Evolutionary conservation across 139 green algal genomes (phyloP).

Genomic region (Chlamydomonas schloesseri): DNA sequence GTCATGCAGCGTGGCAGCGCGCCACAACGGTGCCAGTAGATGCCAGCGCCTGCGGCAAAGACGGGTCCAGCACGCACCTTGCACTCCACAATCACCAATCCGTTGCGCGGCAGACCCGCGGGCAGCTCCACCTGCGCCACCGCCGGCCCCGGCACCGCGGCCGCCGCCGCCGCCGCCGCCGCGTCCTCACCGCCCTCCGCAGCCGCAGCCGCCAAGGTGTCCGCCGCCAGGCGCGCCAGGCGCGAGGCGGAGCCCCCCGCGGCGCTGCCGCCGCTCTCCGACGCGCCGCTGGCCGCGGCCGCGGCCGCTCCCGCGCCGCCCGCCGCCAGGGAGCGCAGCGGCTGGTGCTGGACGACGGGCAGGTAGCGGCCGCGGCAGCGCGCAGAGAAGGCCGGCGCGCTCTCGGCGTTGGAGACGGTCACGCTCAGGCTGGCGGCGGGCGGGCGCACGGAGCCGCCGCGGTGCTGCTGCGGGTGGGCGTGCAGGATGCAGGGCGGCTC

Average conservation of each 20-base stretch:
- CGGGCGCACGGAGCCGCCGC: not conserved
- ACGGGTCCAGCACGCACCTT: not conserved
- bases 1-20: too few relatives aligned
- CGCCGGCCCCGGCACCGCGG: not conserved
- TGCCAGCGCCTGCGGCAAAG: too few relatives aligned
- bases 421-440: not conserved
- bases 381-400: conserved; percentile 9
- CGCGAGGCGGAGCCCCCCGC: too few relatives aligned
- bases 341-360: not conserved
- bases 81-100: conserved; percentile 33
- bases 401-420: conserved; percentile 1
- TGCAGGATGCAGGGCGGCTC: conserved; percentile 17
- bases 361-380: conserved; percentile 20
- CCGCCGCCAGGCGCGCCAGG: too few relatives aligned
- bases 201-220: not conserved
- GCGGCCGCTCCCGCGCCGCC: too few relatives aligned
- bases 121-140: conserved; percentile 26
- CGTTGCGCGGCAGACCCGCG: conserved; percentile 4
- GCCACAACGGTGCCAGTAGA: too few relatives aligned
- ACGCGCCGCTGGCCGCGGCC: too few relatives aligned
- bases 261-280: too few relatives aligned
- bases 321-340: too few relatives aligned
- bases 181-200: too few relatives aligned
- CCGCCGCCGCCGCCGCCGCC: not conserved
- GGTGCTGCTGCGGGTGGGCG: not conserved